Evolutionary conservation across 306 rosid genomes (phyloP).

Genomic region (Erythrophleum fordii): DNA sequence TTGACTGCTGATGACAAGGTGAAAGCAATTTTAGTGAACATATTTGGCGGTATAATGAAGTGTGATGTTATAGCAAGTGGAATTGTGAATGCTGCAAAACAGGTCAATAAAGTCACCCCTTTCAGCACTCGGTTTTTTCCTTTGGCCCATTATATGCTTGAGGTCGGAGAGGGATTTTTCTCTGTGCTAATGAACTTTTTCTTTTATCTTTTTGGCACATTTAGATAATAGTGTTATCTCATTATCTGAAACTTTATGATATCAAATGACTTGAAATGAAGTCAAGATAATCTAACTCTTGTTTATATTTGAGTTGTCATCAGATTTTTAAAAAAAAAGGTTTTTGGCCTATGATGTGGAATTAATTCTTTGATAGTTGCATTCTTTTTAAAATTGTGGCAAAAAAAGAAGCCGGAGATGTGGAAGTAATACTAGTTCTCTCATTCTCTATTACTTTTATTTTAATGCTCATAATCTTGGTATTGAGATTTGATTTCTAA

Average conservation of each 20-base stretch:
- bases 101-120: constrained; percentile 48
- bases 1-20: constrained; percentile 96
- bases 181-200: neutral
- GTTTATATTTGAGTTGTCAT: constrained; percentile 8
- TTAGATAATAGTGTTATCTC: constrained; percentile 4
- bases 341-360: constrained; percentile 30
- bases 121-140: constrained; percentile 12
- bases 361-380: constrained; percentile 22
- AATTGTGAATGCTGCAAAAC: constrained; percentile 96
- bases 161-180: neutral
- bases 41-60: constrained; percentile 98
- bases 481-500: neutral
- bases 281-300: constrained; percentile 10
- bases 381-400: neutral
- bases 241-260: constrained; percentile 19
- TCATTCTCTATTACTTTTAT: neutral
- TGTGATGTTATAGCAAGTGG: constrained; percentile 97
- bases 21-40: constrained; percentile 94
- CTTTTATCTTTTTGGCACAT: too few species aligned
- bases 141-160: neutral
- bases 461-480: neutral
- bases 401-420: neutral
- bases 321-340: constrained; percentile 12
- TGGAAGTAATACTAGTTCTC: neutral
- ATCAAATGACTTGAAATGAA: neutral